Conservation (phyloP, 768 basidiomycete species). For the Fistulinella prunicolor region DNA sequence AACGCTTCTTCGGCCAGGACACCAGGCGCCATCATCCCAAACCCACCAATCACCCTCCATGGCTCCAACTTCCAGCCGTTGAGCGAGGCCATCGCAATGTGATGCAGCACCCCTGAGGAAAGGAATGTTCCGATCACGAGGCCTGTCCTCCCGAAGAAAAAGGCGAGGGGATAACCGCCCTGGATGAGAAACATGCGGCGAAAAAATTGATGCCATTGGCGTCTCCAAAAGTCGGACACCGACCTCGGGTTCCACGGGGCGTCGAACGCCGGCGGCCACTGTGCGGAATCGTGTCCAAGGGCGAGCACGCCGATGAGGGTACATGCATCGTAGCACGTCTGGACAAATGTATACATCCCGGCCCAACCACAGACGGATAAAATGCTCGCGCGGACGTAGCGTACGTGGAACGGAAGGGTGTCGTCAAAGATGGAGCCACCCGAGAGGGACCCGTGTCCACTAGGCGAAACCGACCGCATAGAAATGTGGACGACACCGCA, state of each 20-base stretch:
- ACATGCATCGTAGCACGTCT: slow-evolving; percentile 28
- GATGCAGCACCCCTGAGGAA: slow-evolving; percentile 54
- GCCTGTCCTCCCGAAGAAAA: slow-evolving; percentile 45
- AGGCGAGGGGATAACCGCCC: slow-evolving; percentile 27
- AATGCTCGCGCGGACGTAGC: slow-evolving; percentile 38
- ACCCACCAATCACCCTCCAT: slow-evolving; percentile 42
- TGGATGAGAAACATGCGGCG: slow-evolving; percentile 29
- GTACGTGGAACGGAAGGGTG: slow-evolving; percentile 21
- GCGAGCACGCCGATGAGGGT: slow-evolving; percentile 21
- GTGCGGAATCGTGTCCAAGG: slow-evolving; percentile 24
- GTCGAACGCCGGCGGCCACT: slow-evolving; percentile 32
- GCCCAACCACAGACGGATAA: slow-evolving; percentile 43
- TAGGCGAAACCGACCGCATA: slow-evolving; percentile 45
- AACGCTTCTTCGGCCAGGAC: slow-evolving; percentile 41
- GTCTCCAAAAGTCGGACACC: slow-evolving; percentile 35
- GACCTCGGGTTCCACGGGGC: slow-evolving; percentile 34
- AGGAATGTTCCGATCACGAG: slow-evolving; percentile 54
- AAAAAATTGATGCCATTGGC: slow-evolving; percentile 36
- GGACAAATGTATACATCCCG: slow-evolving; percentile 46
- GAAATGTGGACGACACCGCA: slow-evolving; percentile 48
- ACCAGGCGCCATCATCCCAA: slow-evolving; percentile 52
- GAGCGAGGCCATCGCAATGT: slow-evolving; percentile 52
- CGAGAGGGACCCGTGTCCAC: slow-evolving; percentile 25
- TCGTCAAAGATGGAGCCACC: slow-evolving; percentile 35
- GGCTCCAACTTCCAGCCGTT: slow-evolving; percentile 50